Evolutionary conservation across 2,329 filamentous ascomycete genomes (phyloP).

Genomic region (Nothophoma quercina): DNA sequence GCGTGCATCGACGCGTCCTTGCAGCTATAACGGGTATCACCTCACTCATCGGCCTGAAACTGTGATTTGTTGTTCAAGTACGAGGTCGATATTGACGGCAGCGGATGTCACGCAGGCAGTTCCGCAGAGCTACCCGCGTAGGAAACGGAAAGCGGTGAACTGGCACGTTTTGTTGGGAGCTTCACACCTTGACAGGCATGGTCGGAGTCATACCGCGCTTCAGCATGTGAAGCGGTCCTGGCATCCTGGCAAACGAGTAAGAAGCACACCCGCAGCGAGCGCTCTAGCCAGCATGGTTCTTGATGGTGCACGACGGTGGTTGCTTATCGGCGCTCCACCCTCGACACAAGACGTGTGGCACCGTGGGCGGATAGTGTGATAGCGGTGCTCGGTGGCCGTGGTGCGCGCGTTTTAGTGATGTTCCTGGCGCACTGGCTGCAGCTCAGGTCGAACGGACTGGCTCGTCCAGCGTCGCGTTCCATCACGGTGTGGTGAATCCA

Average conservation of each 20-base stretch:
- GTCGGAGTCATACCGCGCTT: slow-evolving; percentile 16
- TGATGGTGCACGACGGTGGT: slow-evolving; percentile 2
- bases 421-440: not conserved
- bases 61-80: slow-evolving; percentile 13
- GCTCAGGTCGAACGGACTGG: not conserved
- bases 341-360: slow-evolving; percentile 13
- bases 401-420: not conserved
- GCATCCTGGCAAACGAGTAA: too few species aligned
- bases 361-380: slow-evolving; percentile 1
- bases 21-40: slow-evolving; percentile 6
- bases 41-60: not conserved
- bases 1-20: slow-evolving; percentile 1
- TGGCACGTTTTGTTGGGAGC: slow-evolving; percentile 18
- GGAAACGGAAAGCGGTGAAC: slow-evolving; percentile 13
- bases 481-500: not conserved
- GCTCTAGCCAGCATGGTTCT: not conserved
- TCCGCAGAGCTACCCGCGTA: slow-evolving; percentile 1
- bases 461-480: not conserved
- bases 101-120: slow-evolving; percentile 8
- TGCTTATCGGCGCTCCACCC: slow-evolving; percentile 15
- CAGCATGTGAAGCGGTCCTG: slow-evolving; percentile 13
- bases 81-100: slow-evolving; percentile 18
- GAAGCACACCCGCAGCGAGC: slow-evolving; percentile 2
- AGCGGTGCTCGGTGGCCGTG: not conserved
- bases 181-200: slow-evolving; percentile 2